Percentiles rank a stretch among this genome's conserved stretches.
phyloP scores from a whole-genome alignment of 495 filamentous ascomycete species.

The Chlorociboria aeruginascens region DNA sequence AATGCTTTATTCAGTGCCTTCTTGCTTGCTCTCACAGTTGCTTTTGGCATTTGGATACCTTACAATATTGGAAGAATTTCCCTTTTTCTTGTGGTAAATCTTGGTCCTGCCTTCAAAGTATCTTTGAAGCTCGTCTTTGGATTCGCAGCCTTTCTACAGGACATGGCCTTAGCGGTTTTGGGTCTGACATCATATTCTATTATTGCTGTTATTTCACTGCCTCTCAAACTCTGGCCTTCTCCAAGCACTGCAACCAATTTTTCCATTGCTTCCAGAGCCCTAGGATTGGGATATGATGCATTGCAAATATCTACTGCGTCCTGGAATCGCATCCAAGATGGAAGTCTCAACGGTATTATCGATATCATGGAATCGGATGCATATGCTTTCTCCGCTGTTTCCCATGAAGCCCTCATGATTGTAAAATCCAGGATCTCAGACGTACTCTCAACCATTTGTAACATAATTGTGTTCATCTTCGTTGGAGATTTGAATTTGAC shows the following conservation, averaged over 20 bases:
- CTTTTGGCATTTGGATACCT: slow-evolving; percentile 74
- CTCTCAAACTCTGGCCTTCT: slow-evolving; percentile 4
- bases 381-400: slow-evolving; percentile 47
- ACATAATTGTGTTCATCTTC: slow-evolving; percentile 21
- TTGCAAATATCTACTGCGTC: slow-evolving; percentile 10
- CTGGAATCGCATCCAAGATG: slow-evolving; percentile 9
- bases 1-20: slow-evolving; percentile 90
- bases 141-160: slow-evolving; percentile 54
- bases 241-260: background rate
- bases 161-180: slow-evolving; percentile 28
- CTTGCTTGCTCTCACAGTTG: slow-evolving; percentile 76
- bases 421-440: slow-evolving; percentile 31
- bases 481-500: slow-evolving; percentile 6
- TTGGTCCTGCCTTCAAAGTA: slow-evolving; percentile 54
- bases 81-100: slow-evolving; percentile 68
- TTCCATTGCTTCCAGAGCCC: background rate
- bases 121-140: slow-evolving; percentile 59
- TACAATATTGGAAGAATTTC: slow-evolving; percentile 82
- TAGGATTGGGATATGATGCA: background rate
- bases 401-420: slow-evolving; percentile 43
- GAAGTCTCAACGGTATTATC: slow-evolving; percentile 5
- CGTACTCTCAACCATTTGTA: slow-evolving; percentile 21
- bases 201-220: slow-evolving; percentile 3
- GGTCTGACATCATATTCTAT: slow-evolving; percentile 16
- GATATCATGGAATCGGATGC: slow-evolving; percentile 36